Evolutionary conservation across 441 rosid genomes (phyloP).

Genomic region (Pelargonium fulgidum): DNA sequence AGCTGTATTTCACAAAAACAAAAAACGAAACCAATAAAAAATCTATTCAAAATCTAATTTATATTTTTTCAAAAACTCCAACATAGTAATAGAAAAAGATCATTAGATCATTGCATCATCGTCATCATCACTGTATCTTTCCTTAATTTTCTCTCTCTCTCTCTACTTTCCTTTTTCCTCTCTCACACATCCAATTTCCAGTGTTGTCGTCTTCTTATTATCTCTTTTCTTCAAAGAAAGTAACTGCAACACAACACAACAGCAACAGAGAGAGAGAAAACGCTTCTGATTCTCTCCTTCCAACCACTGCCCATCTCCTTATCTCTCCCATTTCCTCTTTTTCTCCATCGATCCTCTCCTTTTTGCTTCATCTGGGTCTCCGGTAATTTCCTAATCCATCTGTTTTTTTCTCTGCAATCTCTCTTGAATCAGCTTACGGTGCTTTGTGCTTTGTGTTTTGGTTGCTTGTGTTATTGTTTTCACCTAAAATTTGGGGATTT

Average conservation of each 20-base stretch:
- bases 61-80: background rate
- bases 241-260: constrained; percentile 6
- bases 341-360: constrained; percentile 3
- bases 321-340: background rate
- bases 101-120: background rate
- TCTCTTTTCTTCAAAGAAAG: background rate
- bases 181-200: background rate
- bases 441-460: background rate
- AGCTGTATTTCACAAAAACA: too few relatives aligned
- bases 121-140: background rate
- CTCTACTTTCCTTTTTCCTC: background rate
- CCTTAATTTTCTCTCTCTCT: background rate
- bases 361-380: constrained; percentile 3
- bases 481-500: background rate
- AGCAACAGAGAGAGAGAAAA: background rate
- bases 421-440: background rate
- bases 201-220: constrained; percentile 1
- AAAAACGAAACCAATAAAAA: background rate
- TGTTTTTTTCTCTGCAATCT: background rate
- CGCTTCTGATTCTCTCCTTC: constrained; percentile 1
- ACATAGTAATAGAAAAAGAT: background rate
- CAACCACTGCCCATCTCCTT: constrained; percentile 1
- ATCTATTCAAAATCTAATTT: background rate
- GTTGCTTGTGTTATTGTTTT: background rate
- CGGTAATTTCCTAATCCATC: background rate